A percentile compares a stretch with the other conserved stretches of the same genome.
These are phyloP conservation scores for Fusarium sp. DNA, from an alignment of 2,329 filamentous ascomycete species.

Conservation along the genomic window DNA sequence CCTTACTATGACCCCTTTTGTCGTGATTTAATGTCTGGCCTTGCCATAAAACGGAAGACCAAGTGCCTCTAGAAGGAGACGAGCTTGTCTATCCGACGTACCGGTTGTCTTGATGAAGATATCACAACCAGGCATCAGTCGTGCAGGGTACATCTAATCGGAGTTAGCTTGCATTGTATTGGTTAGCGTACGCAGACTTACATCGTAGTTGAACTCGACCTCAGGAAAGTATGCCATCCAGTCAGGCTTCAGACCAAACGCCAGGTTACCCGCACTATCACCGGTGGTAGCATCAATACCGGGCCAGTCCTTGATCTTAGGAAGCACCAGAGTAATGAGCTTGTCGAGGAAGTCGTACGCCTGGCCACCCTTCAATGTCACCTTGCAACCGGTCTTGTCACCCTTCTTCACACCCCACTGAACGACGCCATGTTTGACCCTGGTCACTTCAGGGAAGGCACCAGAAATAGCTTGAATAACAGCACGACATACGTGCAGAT, in stretches of 20 bases:
- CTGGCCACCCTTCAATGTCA: constrained; percentile 79
- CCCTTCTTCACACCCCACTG: constrained; percentile 80
- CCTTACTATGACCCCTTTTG: constrained; percentile 3
- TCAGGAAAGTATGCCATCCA: constrained; percentile 90
- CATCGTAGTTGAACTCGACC: constrained; percentile 93
- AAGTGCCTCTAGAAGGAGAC: constrained; percentile 69
- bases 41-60: constrained; percentile 82
- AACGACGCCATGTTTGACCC: constrained; percentile 75
- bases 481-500: constrained; percentile 85
- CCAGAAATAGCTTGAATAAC: constrained; percentile 88
- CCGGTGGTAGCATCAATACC: constrained; percentile 75
- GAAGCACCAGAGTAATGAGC: constrained; percentile 88
- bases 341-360: constrained; percentile 94
- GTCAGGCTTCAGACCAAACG: constrained; percentile 80
- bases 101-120: constrained; percentile 87
- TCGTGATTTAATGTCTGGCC: constrained; percentile 55
- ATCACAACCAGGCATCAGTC: constrained; percentile 86
- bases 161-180: constrained; percentile 17
- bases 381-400: constrained; percentile 79
- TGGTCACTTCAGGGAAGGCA: constrained; percentile 75
- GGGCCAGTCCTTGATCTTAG: constrained; percentile 95
- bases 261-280: constrained; percentile 88
- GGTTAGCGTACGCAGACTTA: constrained; percentile 60
- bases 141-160: constrained; percentile 66
- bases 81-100: constrained; percentile 84